Evolutionary conservation across 257 asterid genomes (phyloP).

Genomic region (Verbascum thapsus): DNA sequence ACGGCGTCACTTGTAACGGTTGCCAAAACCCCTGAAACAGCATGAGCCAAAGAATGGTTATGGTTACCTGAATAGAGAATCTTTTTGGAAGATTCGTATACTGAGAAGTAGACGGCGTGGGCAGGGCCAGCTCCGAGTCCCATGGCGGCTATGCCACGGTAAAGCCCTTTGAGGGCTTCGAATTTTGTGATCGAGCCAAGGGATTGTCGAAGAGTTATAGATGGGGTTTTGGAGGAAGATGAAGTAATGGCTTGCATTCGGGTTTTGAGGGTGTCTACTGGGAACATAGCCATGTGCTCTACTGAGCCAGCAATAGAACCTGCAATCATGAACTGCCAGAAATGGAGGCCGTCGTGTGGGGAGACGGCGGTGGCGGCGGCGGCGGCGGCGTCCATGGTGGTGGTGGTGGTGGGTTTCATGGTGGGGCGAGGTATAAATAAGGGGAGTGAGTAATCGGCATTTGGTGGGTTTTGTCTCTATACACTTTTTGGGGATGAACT

Average conservation of each 20-base stretch:
- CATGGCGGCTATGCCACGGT: constrained; percentile 65
- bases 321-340: constrained; percentile 69
- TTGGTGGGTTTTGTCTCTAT: no score
- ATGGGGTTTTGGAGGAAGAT: constrained; percentile 38
- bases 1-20: constrained; percentile 64
- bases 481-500: constrained; percentile 29
- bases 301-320: constrained; percentile 68
- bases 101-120: constrained; percentile 68
- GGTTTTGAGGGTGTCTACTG: constrained; percentile 63
- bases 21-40: constrained; percentile 52
- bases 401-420: constrained; percentile 35
- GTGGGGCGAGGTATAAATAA: constrained; percentile 27
- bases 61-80: constrained; percentile 36
- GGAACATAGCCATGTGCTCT: constrained; percentile 76
- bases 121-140: constrained; percentile 71
- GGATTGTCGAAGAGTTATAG: constrained; percentile 46
- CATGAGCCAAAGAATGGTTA: constrained; percentile 47
- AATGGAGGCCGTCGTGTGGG: constrained; percentile 55
- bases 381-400: constrained; percentile 16
- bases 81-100: constrained; percentile 53
- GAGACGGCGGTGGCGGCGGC: constrained; percentile 27
- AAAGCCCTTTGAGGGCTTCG: constrained; percentile 47
- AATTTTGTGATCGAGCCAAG: constrained; percentile 45
- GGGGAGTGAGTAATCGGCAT: constrained; percentile 29
- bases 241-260: constrained; percentile 61